Evolutionary conservation across 2,329 filamentous ascomycete genomes (phyloP).

Genomic region (Aspergillus flavus): DNA sequence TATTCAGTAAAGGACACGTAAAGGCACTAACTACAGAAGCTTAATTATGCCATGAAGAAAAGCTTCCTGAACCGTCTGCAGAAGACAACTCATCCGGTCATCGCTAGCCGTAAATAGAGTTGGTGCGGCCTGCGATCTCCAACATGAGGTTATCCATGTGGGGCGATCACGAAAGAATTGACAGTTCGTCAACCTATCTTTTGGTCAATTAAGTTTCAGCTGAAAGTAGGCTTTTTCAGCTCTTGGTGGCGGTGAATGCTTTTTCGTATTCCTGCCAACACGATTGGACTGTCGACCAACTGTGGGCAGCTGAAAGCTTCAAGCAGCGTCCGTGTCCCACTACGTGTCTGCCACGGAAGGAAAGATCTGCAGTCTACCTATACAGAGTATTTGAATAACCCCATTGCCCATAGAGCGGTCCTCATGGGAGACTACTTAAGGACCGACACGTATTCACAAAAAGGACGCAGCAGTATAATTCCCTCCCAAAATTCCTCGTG

Average conservation of each 20-base stretch:
- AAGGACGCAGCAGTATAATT: neutral
- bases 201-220: neutral
- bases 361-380: neutral
- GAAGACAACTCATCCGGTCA: neutral
- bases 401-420: neutral
- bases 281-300: neutral
- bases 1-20: neutral
- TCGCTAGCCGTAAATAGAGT: neutral
- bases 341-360: neutral
- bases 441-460: neutral
- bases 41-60: neutral
- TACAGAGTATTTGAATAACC: neutral
- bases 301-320: neutral
- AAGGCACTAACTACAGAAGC: neutral
- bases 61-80: neutral
- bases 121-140: neutral
- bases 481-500: accelerated
- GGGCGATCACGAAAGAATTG: no score
- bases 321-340: neutral
- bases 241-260: neutral
- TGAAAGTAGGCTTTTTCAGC: neutral
- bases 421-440: neutral
- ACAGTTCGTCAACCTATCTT: neutral
- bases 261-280: neutral
- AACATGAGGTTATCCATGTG: neutral